Base-by-base conservation (phyloP, 2,329 filamentous ascomycete species). In the Epichloe gansuensis region DNA sequence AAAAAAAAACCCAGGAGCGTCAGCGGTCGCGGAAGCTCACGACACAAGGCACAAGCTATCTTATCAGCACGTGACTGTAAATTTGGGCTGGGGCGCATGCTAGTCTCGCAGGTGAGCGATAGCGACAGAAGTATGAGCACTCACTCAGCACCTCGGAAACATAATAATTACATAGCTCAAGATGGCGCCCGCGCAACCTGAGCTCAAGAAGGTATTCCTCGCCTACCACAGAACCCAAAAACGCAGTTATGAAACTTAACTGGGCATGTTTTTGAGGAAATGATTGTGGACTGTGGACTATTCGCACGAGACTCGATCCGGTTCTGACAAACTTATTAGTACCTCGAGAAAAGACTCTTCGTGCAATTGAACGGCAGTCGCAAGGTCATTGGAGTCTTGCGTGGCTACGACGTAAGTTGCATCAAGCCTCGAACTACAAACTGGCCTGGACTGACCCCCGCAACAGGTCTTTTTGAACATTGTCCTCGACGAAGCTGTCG, bases 111-210 rank as follows among this genome's bases (percentile, higher is more conserved):
- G 57, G 60, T 60, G 59, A 51, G 54, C 61, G 63, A 59, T 61
- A 63, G 61, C 63, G 59, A 61, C 53, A 48, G 52, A 38, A 38
- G 17, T 21, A 38, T 47, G 46, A 61, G 58, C 48, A 65, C 53
- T 55, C 54, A 55, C 43, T 35, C 45, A 44, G 48, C 28, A 51
- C 28, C n/a, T 51, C 39, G 21, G 23, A 21, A 46, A 42, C 39
- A n/a, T 7, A 38, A 54, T n/a, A 31, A 42, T 46, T 15, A 13
- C 7, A 64, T 55, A 61, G 60, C 61, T 69, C 75, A 86, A 77
- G 60, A 98, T 98, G 93, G 89, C 93, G 75, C 91, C 94, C 83
- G 91, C 93, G 69, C 93, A 97, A 75, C 93, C 93, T 64, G 94
- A 98, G 76, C 82, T 98, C 58, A 98, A 97, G 75, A 98, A 97